A percentile compares a stretch with the other conserved stretches of the same genome.
Evolutionary conservation across 805 yeast genomes (phyloP).

Genomic region (Saccharomycopsis guyanensis): DNA sequence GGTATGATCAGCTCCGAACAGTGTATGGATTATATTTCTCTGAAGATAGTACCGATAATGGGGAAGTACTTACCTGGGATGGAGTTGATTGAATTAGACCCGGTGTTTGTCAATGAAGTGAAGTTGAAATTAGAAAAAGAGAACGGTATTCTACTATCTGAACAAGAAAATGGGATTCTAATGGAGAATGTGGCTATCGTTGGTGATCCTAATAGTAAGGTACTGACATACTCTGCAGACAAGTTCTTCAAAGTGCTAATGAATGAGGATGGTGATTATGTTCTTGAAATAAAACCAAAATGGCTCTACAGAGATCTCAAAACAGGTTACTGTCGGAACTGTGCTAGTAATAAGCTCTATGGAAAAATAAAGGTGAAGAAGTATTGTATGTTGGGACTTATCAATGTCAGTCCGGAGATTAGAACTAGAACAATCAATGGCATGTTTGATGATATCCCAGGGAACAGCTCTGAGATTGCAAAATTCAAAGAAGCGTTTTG

Average conservation of each 20-base stretch:
- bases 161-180: slow-evolving; percentile 34
- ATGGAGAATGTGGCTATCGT: slow-evolving; percentile 27
- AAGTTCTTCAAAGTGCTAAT: not conserved
- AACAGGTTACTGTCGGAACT: slow-evolving; percentile 43
- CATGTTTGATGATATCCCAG: slow-evolving; percentile 18
- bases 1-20: slow-evolving; percentile 29
- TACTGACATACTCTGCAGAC: not conserved
- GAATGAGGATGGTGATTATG: slow-evolving; percentile 21
- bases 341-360: slow-evolving; percentile 35
- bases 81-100: not conserved
- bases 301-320: slow-evolving; percentile 44
- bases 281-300: slow-evolving; percentile 50
- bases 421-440: slow-evolving; percentile 29
- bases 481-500: not conserved
- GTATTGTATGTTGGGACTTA: slow-evolving; percentile 43
- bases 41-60: slow-evolving; percentile 26
- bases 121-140: slow-evolving; percentile 23
- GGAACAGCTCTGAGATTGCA: not conserved
- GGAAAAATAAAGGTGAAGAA: slow-evolving; percentile 27
- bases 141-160: slow-evolving; percentile 24
- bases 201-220: not conserved
- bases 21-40: slow-evolving; percentile 29
- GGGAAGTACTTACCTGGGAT: slow-evolving; percentile 5
- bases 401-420: slow-evolving; percentile 27
- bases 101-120: not conserved